Evolutionary conservation across 305 asterid genomes (phyloP).

Genomic region (Fraxinus latifolia): DNA sequence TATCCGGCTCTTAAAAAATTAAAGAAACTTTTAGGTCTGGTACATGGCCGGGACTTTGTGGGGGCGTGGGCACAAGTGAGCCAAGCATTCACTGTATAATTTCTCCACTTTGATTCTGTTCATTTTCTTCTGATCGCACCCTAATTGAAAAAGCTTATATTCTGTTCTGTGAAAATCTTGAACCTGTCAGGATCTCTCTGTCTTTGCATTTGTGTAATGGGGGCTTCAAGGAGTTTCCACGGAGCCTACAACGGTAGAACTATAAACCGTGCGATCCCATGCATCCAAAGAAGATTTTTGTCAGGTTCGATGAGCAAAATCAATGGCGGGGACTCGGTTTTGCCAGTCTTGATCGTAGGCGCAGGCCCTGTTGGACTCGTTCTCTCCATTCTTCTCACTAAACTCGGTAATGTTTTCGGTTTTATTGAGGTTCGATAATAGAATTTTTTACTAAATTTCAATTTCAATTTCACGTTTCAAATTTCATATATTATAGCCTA

Average conservation of each 20-base stretch:
- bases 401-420: constrained; percentile 48
- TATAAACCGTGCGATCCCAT: constrained; percentile 13
- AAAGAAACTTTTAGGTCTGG: not conserved
- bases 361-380: constrained; percentile 95
- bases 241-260: constrained; percentile 27
- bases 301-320: constrained; percentile 29
- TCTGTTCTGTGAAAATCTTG: not conserved
- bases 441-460: not conserved
- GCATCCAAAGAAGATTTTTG: constrained; percentile 35
- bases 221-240: constrained; percentile 29
- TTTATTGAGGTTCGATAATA: not conserved
- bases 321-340: constrained; percentile 35
- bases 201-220: constrained; percentile 29
- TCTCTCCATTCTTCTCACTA: constrained; percentile 79
- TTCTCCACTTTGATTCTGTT: not conserved
- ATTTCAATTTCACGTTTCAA: not conserved
- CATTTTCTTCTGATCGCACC: not conserved
- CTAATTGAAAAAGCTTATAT: not conserved
- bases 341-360: constrained; percentile 85
- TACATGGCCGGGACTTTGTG: not conserved
- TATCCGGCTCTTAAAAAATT: too few species aligned
- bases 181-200: not conserved
- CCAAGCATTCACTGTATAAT: not conserved
- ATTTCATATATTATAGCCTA: not conserved
- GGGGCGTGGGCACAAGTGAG: not conserved